Evolutionary conservation across 208 protist genomes (phyloP), one percentile per base, ranked within the genome.

Genomic region (Trypanosoma congolense): DNA sequence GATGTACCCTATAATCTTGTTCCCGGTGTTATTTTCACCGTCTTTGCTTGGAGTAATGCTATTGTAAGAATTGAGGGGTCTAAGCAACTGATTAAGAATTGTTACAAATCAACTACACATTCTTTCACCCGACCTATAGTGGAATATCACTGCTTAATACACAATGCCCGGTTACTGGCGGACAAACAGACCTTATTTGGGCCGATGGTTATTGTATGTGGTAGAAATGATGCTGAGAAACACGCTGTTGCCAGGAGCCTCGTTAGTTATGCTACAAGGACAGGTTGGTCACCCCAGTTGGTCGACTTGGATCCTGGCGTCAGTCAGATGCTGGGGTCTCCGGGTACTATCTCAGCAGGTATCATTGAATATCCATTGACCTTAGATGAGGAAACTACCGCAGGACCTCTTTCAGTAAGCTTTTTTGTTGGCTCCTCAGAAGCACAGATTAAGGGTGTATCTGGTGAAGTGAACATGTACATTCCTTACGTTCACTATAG

Each of bases 361-460:
- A 64, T 91, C 46, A 70, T 87, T 47, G 87, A 94, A 24, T 83
- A 69, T 63, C 87, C 87, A 2, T 41, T 88, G 10, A 67, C 76
- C 4, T 46, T 88, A 16, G 87, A 90, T 57, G 76, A 90, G 42
- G 68, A 83, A 8, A 52, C 78, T 16, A 61, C 70, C 0, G 67
- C 77, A 28, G 75, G 76, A 0, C 61, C 76, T 21, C 58, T 90
- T 12, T 68, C 67, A n/a, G 54, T 84, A 19, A 73, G 70, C 22
- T 91, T 70, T 72, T 94, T 94, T 75, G 73, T 77, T n/a, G 87
- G 87, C 10, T 69, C 69, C 2, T 81, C 73, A 1, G 77, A 91
- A 36, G 49, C 73, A 9, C 78, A 89, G 46, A 50, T 67, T n/a
- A 61, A 68, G 21, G 45, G 41, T 18, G 56, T 48, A 14, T 44